Base-by-base conservation (phyloP, 352 stramenopile species). In the Stramenopiles sp. region DNA sequence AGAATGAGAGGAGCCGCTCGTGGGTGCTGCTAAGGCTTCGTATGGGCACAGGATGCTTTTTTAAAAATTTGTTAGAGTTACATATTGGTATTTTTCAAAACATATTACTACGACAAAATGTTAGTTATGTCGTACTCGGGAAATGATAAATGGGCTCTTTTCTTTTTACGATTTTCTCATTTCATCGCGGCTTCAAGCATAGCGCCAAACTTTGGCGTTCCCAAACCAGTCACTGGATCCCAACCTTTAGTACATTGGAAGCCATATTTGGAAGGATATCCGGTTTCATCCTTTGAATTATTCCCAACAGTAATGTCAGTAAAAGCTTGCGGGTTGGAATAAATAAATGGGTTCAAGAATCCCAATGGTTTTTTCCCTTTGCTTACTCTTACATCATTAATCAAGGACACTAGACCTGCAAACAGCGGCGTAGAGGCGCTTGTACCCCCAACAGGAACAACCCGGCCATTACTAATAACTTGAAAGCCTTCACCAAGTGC, bases 321-420 rank as follows among this genome's bases (percentile, higher is more conserved):
- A 84, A 95, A 95, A 22, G 89, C 90, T 0, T 81, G 80, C 0
- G 85, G 83, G 30, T 90, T 80, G 22, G 82, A 82, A 84, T 95
- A 95, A 0, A 96, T 75, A 44, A 95, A 82, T 4, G 90, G 88
- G 76, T 94, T 94, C 32, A 95, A 85, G 67, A 95, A 96, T 0
- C 92, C 92, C 0, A 96, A 85, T 7, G 89, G 84, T 31, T 84
- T 84, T 75, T 94, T 92, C 29, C 91, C 92, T 67, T n/a, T 27
- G n/a, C 31, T 86, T 86, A 82, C 82, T 0, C 90, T 88, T 0
- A 85, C 84, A 67, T 94, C 89, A 83, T 96, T 96, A 86, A 93
- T 90, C 30, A 96, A 84, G 39, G 90, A 92, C 7, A 96, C 86
- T 85, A 97, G 92, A 7, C 87, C 91, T 7, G 88, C 91, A 67